phyloP scores from a whole-genome alignment of 805 yeast genomes.

The Wickerhamiella shivajii region DNA sequence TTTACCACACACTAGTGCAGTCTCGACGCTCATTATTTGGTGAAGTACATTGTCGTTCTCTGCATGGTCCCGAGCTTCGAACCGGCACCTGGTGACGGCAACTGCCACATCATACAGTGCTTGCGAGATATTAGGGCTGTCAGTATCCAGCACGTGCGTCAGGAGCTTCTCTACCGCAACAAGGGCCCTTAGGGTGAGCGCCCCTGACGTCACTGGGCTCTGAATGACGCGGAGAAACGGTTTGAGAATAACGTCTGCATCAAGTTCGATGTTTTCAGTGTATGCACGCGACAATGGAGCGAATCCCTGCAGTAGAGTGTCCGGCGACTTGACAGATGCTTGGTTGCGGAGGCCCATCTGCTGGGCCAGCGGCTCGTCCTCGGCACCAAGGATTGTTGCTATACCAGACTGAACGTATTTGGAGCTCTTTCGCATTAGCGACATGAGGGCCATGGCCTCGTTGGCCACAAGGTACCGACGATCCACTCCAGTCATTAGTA shows the following conservation, averaged over 20 bases:
- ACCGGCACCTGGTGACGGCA: conserved; percentile 83
- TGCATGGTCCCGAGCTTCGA: conserved; percentile 86
- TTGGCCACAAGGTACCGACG: conserved; percentile 55
- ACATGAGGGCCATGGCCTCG: conserved; percentile 74
- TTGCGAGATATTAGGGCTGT: conserved; percentile 40
- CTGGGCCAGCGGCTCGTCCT: conserved; percentile 29
- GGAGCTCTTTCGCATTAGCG: conserved; percentile 80
- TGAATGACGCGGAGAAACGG: conserved; percentile 79
- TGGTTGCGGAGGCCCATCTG: conserved; percentile 22
- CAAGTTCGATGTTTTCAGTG: conserved; percentile 40
- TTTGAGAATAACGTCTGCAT: conserved; percentile 58
- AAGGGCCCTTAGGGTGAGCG: conserved; percentile 69
- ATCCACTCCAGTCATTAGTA: conserved; percentile 11
- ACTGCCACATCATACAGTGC: conserved; percentile 52
- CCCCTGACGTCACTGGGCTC: conserved; percentile 74
- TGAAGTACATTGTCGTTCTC: conserved; percentile 84
- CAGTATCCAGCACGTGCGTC: conserved; percentile 45
- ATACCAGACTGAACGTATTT: conserved; percentile 66
- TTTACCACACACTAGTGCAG: conserved; percentile 47
- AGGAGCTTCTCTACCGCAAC: conserved; percentile 61
- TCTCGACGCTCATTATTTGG: conserved; percentile 65
- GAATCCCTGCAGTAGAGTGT: conserved; percentile 65
- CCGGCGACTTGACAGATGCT: conserved; percentile 12
- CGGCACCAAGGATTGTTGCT: conserved; percentile 68
- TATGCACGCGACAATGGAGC: conserved; percentile 64